Base-by-base conservation (phyloP, 768 basidiomycete species). In the Tricholoma sp. region DNA sequence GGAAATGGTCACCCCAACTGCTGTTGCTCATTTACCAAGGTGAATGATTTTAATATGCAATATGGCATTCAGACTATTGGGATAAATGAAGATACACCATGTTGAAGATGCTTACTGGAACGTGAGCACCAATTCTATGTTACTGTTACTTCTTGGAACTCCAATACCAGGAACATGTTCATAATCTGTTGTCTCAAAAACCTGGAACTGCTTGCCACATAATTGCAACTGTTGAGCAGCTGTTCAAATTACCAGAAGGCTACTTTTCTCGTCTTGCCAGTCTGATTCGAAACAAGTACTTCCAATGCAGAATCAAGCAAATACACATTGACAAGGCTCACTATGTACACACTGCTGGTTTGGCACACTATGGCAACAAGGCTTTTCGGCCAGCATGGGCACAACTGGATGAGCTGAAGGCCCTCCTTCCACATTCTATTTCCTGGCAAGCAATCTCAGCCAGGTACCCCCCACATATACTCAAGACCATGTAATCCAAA, bases 381-480 rank as follows among this genome's bases (percentile, higher is more conserved):
- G 61, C 65, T 1, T 70, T 68, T 50, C 58, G 62, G 13, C 63
- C 63, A 3, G 56, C 64, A 2, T 70, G 61, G 59, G n/a, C n/a
- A n/a, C n/a, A n/a, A n/a, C n/a, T n/a, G n/a, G n/a, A n/a, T n/a
- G n/a, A n/a, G n/a, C n/a, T 66, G 5, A 58, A 62, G 24, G 34
- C 57, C 2, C 50, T 60, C 11, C 58, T 68, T 15, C 58, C 48
- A 1, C 33, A 24, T 12, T 37, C 29, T 7, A 57, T 55, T 4
- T 56, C 57, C 0, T 59, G 62, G 53, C 58, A 61, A 17, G 39
- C 47, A 0, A 58, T 65, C 17, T 65, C 65, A 3, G 65, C 58
- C 0, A 68, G 66, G 3, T 57, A 63, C 7, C 66, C 67, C 0
- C 59, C 55, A 1, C 65, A 70, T 24, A 65, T 68, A 17, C n/a